Conservation (phyloP, 2,329 filamentous ascomycete genomes). For the Diaporthe citri region DNA sequence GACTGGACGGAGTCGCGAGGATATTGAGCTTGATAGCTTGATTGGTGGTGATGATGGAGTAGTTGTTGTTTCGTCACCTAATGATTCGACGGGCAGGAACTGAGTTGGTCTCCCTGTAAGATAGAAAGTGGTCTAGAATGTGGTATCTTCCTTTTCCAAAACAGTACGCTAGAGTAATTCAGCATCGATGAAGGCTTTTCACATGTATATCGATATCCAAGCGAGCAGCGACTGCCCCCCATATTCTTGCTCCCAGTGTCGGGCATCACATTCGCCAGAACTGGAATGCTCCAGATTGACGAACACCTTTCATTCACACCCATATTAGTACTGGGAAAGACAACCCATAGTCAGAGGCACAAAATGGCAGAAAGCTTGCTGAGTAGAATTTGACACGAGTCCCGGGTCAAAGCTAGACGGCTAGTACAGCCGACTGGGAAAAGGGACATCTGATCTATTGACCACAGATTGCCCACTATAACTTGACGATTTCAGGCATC, state of each 20-base stretch:
- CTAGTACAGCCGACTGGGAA: background rate
- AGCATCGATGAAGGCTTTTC: no score
- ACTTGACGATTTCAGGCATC: background rate
- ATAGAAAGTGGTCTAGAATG: background rate
- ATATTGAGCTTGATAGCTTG: background rate
- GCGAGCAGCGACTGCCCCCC: fast-evolving
- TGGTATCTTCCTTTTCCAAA: no score
- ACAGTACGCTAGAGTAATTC: no score
- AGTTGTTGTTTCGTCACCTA: background rate
- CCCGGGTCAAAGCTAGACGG: background rate
- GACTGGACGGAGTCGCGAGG: fast-evolving
- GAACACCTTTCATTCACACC: no score
- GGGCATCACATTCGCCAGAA: no score
- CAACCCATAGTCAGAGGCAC: no score
- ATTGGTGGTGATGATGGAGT: background rate
- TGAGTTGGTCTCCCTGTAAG: background rate
- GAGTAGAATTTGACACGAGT: background rate
- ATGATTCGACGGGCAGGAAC: background rate
- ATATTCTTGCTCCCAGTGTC: no score
- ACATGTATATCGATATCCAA: no score
- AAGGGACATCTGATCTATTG: background rate
- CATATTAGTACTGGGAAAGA: no score
- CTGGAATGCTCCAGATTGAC: no score
- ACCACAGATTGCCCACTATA: background rate
- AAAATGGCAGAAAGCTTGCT: no score